phyloP scores from a whole-genome alignment of 495 filamentous ascomycete species.

The Talaromyces adpressus region DNA sequence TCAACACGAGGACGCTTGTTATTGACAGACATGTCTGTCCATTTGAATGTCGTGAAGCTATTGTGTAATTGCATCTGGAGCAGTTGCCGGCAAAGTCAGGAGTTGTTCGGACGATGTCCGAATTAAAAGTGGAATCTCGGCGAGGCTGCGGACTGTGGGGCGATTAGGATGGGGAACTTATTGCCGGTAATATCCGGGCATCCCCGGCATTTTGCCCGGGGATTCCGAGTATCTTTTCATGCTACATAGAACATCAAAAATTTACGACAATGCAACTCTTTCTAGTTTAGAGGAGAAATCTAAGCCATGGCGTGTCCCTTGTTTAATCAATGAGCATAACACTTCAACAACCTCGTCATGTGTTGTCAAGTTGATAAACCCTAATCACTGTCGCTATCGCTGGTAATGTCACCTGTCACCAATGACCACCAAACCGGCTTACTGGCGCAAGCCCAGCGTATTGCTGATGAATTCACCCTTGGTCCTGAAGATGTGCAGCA shows the following conservation, averaged over 20 bases:
- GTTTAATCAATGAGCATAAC: neutral
- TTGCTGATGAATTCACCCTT: neutral
- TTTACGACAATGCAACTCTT: neutral
- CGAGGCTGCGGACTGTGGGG: neutral
- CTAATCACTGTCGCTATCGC: neutral
- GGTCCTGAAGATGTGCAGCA: neutral
- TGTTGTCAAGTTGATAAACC: neutral
- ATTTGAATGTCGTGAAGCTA: neutral
- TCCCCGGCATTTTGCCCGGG: neutral
- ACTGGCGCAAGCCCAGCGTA: conserved; percentile 2
- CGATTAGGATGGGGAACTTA: neutral
- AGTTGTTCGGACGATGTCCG: neutral
- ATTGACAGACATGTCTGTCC: neutral
- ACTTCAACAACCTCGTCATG: neutral
- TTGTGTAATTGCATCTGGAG: neutral
- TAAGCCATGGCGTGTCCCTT: neutral
- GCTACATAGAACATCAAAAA: neutral
- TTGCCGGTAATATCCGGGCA: neutral
- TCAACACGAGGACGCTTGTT: neutral
- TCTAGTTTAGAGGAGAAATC: neutral
- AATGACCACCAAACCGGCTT: conserved; percentile 4
- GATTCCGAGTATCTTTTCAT: neutral
- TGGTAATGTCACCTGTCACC: conserved; percentile 4
- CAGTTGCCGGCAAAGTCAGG: conserved; percentile 3
- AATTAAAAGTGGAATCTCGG: neutral